Percentiles rank a stretch among this genome's conserved stretches.
Conservation (phyloP, 768 basidiomycete species). For the Lactarius indigo region DNA sequence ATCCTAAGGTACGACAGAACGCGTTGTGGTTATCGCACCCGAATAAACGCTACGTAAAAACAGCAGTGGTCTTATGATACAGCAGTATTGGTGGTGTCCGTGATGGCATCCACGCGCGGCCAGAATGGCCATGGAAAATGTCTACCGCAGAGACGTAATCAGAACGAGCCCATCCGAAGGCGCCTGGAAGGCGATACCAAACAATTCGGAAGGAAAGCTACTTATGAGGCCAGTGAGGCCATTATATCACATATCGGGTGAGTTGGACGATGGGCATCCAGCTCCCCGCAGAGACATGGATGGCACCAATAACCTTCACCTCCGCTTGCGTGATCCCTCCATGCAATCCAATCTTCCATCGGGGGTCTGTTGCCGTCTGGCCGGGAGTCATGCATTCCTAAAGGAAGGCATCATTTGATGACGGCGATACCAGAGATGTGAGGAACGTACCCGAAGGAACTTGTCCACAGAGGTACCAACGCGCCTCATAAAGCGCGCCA, state of each 20-base stretch:
- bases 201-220: no score
- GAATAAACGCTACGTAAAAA: no score
- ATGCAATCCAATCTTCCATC: neutral
- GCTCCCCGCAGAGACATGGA: constrained; percentile 9
- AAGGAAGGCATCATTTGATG: neutral
- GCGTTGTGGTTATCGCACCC: no score
- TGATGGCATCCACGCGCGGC: neutral
- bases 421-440: neutral
- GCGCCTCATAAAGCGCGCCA: constrained; percentile 12
- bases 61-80: no score
- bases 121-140: neutral
- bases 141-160: neutral
- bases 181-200: no score
- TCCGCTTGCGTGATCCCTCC: neutral
- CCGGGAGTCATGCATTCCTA: neutral
- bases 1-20: no score
- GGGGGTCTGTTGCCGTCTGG: neutral
- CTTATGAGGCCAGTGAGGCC: no score
- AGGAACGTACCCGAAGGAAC: constrained; percentile 8
- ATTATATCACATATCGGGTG: neutral
- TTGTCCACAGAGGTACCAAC: constrained; percentile 4
- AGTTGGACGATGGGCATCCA: constrained; percentile 21
- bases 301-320: constrained; percentile 11
- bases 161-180: no score
- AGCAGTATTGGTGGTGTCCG: no score